These are phyloP conservation scores for Kwoniella europaea DNA, from an alignment of 768 basidiomycete species.

Conservation along the genomic window DNA sequence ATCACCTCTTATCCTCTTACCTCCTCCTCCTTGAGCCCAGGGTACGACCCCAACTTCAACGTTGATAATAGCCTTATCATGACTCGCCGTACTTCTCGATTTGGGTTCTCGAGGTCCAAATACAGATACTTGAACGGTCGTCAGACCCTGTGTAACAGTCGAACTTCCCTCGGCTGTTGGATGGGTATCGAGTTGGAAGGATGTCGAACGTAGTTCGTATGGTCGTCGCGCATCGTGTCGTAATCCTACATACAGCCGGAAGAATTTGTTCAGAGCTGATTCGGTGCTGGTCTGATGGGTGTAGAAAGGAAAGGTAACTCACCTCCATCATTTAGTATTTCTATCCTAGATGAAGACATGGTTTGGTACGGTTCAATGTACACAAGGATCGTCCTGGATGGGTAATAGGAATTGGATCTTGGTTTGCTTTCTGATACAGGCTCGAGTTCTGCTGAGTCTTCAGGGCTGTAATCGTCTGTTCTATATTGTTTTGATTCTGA, in stretches of 20 bases:
- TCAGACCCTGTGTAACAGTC: slow-evolving; percentile 82
- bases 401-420: too few relatives aligned
- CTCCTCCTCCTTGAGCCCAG: slow-evolving; percentile 76
- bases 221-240: slow-evolving; percentile 93
- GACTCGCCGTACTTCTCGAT: slow-evolving; percentile 75
- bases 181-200: slow-evolving; percentile 74
- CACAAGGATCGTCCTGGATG: too few relatives aligned
- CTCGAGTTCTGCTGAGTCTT: too few relatives aligned
- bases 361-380: neutral
- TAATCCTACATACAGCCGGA: slow-evolving; percentile 59
- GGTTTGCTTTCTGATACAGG: too few relatives aligned
- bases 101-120: slow-evolving; percentile 91
- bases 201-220: slow-evolving; percentile 82
- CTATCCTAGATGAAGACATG: slow-evolving; percentile 51
- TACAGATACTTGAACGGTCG: slow-evolving; percentile 82
- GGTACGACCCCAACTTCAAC: slow-evolving; percentile 86
- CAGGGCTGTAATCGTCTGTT: too few relatives aligned
- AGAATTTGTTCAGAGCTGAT: neutral
- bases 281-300: neutral
- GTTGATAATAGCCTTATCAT: slow-evolving; percentile 85
- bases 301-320: slow-evolving; percentile 17
- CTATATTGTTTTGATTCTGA: too few relatives aligned
- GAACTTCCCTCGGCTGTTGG: slow-evolving; percentile 83
- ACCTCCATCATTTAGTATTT: slow-evolving; percentile 57
- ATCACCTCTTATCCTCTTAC: slow-evolving; percentile 76